These are phyloP conservation scores for Lactifluus volemus DNA, from an alignment of 768 basidiomycete species.

Conservation along the genomic window DNA sequence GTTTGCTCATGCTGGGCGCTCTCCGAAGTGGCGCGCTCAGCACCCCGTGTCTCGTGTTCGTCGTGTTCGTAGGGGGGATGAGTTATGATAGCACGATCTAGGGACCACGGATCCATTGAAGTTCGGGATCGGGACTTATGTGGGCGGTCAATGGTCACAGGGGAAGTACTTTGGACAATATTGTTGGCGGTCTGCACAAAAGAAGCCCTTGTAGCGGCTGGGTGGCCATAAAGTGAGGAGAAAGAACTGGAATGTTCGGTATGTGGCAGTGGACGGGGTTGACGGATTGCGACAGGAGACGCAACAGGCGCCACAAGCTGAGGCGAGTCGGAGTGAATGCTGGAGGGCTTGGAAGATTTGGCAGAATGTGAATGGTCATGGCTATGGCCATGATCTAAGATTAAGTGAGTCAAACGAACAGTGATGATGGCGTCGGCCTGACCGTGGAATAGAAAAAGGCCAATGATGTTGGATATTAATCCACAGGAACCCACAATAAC, in stretches of 20 bases:
- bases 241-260: slow-evolving; percentile 36
- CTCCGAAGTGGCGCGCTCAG: not conserved
- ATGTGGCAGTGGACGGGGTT: slow-evolving; percentile 19
- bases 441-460: slow-evolving; percentile 95
- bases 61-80: slow-evolving; percentile 7
- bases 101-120: slow-evolving; percentile 14
- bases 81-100: not conserved
- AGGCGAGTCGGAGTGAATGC: not conserved
- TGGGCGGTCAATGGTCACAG: slow-evolving; percentile 21
- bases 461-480: slow-evolving; percentile 84
- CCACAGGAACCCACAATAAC: slow-evolving; percentile 88
- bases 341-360: slow-evolving; percentile 12
- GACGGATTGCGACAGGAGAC: slow-evolving; percentile 27
- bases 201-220: slow-evolving; percentile 60
- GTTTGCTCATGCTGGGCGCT: slow-evolving; percentile 28
- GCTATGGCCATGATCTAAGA: slow-evolving; percentile 23
- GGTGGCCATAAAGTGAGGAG: slow-evolving; percentile 66
- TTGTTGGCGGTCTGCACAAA: slow-evolving; percentile 81
- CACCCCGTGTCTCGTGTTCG: not conserved
- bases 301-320: not conserved
- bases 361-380: slow-evolving; percentile 19
- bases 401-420: not conserved
- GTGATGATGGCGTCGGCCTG: slow-evolving; percentile 21
- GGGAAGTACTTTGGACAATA: slow-evolving; percentile 50
- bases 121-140: slow-evolving; percentile 22